Percentiles rank a stretch among this genome's conserved stretches.
Evolutionary conservation across 1,284 basidiomycete species (phyloP).

Genomic region (Peniophora sp.): DNA sequence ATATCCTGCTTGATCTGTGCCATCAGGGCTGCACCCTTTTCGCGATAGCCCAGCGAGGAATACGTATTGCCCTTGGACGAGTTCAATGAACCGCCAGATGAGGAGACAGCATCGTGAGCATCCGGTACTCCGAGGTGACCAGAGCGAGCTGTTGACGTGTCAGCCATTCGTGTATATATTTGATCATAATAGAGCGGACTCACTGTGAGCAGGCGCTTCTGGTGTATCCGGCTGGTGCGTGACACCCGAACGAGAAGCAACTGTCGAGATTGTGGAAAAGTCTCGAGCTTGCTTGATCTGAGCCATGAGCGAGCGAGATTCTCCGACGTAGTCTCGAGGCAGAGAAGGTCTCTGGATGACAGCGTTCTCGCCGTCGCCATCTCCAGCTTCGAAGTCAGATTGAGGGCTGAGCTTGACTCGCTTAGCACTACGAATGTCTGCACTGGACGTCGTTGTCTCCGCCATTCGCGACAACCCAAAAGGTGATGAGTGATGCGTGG

Average conservation of each 20-base stretch:
- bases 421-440: constrained; percentile 63
- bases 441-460: constrained; percentile 26
- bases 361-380: constrained; percentile 34
- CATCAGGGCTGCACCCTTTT: constrained; percentile 74
- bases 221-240: background rate
- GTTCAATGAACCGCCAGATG: background rate
- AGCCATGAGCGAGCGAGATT: constrained; percentile 65
- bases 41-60: constrained; percentile 60
- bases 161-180: too few relatives aligned
- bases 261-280: constrained; percentile 64
- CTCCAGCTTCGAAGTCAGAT: constrained; percentile 43
- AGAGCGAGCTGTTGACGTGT: too few relatives aligned
- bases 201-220: too few relatives aligned
- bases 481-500: constrained; percentile 21
- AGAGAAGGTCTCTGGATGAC: constrained; percentile 39
- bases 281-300: constrained; percentile 68
- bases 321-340: constrained; percentile 62
- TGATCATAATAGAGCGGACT: too few relatives aligned
- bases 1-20: constrained; percentile 75
- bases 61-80: constrained; percentile 18
- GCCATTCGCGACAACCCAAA: constrained; percentile 16
- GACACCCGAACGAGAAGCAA: constrained; percentile 25
- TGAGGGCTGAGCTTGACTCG: constrained; percentile 63
- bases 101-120: too few relatives aligned
- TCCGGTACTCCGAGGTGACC: too few relatives aligned